Conservation (phyloP, 1,139 yeast species). For the Kurtzmaniella quercitrusa region DNA sequence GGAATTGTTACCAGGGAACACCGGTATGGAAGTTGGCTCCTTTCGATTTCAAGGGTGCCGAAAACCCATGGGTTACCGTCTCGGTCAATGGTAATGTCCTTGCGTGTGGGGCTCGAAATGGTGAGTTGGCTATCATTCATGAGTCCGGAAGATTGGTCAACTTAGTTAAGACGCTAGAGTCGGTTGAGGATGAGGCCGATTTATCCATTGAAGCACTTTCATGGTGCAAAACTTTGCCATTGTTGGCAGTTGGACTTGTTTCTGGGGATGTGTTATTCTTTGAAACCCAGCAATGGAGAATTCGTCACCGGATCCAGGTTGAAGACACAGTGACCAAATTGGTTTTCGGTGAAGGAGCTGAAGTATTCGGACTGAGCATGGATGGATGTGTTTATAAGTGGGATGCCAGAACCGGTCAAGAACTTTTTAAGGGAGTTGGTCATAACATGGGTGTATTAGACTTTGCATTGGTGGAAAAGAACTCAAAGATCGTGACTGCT, state of each 20-base stretch:
- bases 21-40: slow-evolving; percentile 63
- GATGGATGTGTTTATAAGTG: slow-evolving; percentile 83
- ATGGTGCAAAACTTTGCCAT: slow-evolving; percentile 66
- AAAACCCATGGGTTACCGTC: slow-evolving; percentile 85
- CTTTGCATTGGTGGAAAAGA: slow-evolving; percentile 61
- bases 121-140: slow-evolving; percentile 73
- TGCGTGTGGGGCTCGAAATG: slow-evolving; percentile 84
- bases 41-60: slow-evolving; percentile 61
- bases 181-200: slow-evolving; percentile 62
- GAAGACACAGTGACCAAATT: slow-evolving; percentile 84
- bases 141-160: slow-evolving; percentile 70
- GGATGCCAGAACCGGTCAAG: slow-evolving; percentile 84
- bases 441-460: slow-evolving; percentile 94
- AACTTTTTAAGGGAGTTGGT: slow-evolving; percentile 75
- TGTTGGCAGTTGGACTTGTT: slow-evolving; percentile 85
- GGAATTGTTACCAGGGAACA: slow-evolving; percentile 84
- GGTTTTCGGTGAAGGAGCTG: slow-evolving; percentile 53
- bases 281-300: slow-evolving; percentile 83
- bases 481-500: slow-evolving; percentile 78
- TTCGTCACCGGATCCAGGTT: slow-evolving; percentile 64
- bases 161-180: slow-evolving; percentile 58
- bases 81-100: slow-evolving; percentile 44
- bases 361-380: slow-evolving; percentile 70
- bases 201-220: slow-evolving; percentile 81
- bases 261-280: slow-evolving; percentile 80